Evolutionary conservation across 2,329 filamentous ascomycete species (phyloP).

Genomic region (Epichloe sibirici): DNA sequence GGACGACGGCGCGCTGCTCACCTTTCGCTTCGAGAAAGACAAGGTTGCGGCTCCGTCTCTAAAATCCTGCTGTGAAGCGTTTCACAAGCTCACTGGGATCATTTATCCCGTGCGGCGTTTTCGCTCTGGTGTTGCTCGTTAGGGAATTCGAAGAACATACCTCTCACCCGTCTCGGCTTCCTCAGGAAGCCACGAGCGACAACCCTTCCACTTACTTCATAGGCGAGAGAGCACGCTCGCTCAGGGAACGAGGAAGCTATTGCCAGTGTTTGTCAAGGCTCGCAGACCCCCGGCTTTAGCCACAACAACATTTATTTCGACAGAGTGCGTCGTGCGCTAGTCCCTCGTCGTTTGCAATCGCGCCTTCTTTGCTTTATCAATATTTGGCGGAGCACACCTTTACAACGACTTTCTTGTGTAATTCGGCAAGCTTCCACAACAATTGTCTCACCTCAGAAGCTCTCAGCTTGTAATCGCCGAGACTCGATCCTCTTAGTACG

Average conservation of each 20-base stretch:
- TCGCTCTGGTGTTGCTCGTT: not conserved
- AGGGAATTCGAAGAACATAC: not conserved
- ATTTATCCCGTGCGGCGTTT: not conserved
- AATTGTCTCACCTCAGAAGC: not conserved
- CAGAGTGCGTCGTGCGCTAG: not conserved
- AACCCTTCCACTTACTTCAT: not conserved
- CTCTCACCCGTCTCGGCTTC: not conserved
- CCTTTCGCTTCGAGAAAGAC: not conserved
- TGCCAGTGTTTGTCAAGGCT: not conserved
- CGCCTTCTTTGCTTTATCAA: not conserved
- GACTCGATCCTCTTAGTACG: constrained; percentile 5
- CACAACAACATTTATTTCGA: not conserved
- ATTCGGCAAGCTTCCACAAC: not conserved
- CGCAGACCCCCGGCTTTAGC: not conserved
- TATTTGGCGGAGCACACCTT: constrained; percentile 1
- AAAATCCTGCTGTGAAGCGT: not conserved
- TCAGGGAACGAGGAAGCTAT: not conserved
- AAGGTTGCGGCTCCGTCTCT: not conserved
- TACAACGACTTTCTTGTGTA: constrained; percentile 3
- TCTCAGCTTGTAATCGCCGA: constrained; percentile 9
- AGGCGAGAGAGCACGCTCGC: not conserved
- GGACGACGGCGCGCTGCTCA: not conserved
- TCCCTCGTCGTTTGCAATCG: not conserved
- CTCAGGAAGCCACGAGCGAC: not conserved
- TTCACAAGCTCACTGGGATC: not conserved